Base-by-base conservation (phyloP, 192 early-diverging fungal species). In the Dispira parvispora region DNA sequence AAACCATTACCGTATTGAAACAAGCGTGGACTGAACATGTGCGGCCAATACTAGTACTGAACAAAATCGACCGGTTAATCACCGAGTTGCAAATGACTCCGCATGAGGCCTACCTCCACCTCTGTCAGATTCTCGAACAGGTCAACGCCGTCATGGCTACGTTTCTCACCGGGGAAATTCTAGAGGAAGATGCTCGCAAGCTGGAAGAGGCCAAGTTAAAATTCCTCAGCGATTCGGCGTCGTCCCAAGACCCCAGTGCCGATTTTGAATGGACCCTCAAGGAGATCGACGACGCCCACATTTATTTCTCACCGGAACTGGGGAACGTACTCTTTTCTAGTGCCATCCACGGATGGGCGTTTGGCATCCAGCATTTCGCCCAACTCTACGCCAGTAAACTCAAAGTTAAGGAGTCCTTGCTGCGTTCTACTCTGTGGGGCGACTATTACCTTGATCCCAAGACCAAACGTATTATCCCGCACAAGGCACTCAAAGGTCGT, bases 311-410 rank as follows among this genome's bases (percentile, higher is more conserved):
- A 26, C 96, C 96, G 9, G 86, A 92, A 54, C 78, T 81, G 50
- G 94, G 96, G 49, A 99, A 99, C 68, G 96, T 99, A 57, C 80
- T 99, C 27, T 99, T 99, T 78, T 75, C 91, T 0, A 88, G 85
- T 52, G 96, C 96, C 1, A 87, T 91, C 28, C 94, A 99, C 69
- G 96, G 96, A 6, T 99, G 96, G 96, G 95, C 95, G 18, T 99
- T 99, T 73, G 76, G 92, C 49, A 75, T 88, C 27, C 83, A 89
- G 55, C 90, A 96, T 66, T 99, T 99, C 81, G 91, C 95, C 0
- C 75, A 74, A 12, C 75, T 96, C 11, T 99, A 96, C 74, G 85
- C 92, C 8, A 76, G 83, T 18, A 95, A 93, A 68, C 78, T 99
- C 46, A 81, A 82, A 13, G 79, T 92, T 42, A 91, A 90, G 64